These are phyloP conservation scores for Globisporangium orthogonon DNA, from an alignment of 352 stramenopile genomes.

Conservation along the genomic window DNA sequence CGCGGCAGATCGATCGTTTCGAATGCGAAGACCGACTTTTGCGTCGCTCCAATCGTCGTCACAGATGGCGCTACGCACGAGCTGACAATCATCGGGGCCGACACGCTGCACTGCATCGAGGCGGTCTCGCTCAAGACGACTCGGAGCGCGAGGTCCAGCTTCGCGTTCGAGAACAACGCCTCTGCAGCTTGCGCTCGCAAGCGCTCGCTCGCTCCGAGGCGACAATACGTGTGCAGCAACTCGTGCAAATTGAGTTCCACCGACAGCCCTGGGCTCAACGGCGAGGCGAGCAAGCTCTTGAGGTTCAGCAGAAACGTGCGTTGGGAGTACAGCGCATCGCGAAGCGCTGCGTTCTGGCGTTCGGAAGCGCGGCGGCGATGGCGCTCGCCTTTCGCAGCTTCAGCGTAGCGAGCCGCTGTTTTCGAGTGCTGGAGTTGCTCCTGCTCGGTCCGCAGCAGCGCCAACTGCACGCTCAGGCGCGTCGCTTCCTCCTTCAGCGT, in stretches of 20 bases:
- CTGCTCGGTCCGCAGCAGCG: background rate
- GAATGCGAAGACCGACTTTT: slow-evolving; percentile 1
- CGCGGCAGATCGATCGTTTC: background rate
- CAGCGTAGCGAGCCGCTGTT: background rate
- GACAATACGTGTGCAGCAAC: slow-evolving; percentile 7
- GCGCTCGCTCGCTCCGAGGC: background rate
- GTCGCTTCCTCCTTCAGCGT: background rate
- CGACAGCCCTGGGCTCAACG: background rate
- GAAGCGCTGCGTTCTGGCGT: slow-evolving; percentile 1
- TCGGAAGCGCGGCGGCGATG: background rate
- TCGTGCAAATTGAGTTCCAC: slow-evolving; percentile 5
- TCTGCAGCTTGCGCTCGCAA: background rate
- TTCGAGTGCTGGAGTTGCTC: background rate
- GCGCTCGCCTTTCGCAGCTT: background rate
- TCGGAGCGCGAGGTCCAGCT: slow-evolving; percentile 2
- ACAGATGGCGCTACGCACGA: background rate
- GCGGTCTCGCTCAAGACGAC: slow-evolving; percentile 4
- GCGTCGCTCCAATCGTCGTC: slow-evolving; percentile 1
- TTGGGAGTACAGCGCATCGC: slow-evolving; percentile 2
- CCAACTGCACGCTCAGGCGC: slow-evolving; percentile 1
- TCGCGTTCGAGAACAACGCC: slow-evolving; percentile 1
- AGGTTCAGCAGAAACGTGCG: slow-evolving; percentile 4
- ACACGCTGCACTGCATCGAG: background rate
- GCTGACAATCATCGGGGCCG: background rate
- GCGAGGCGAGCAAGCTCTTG: slow-evolving; percentile 5